These are phyloP conservation scores for Colletotrichum neosansevieriae DNA, from an alignment of 2,329 filamentous ascomycete genomes.

Conservation along the genomic window DNA sequence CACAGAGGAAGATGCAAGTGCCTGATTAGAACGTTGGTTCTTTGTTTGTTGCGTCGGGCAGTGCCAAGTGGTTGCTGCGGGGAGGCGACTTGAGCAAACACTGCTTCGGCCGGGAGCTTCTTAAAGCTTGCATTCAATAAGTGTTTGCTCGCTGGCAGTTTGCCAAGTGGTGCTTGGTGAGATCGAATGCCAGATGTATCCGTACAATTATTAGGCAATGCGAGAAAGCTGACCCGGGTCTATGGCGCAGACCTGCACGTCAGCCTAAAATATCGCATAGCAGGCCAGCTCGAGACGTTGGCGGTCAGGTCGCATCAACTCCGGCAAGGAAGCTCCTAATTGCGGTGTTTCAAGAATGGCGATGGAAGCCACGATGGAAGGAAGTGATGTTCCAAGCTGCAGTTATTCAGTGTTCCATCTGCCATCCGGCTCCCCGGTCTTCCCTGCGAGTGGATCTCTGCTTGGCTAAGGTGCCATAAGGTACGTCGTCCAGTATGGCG, in stretches of 20 bases:
- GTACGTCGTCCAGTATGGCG: constrained; percentile 8
- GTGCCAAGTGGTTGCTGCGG: neutral
- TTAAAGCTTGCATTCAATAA: neutral
- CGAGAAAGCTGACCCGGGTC: neutral
- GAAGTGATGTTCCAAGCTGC: constrained; percentile 19
- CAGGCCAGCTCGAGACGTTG: neutral
- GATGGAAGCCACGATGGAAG: constrained; percentile 36
- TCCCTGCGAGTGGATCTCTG: constrained; percentile 26
- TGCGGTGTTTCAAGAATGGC: constrained; percentile 31
- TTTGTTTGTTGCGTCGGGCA: constrained; percentile 19
- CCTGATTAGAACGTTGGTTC: neutral
- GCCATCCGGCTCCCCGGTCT: constrained; percentile 6
- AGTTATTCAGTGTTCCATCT: constrained; percentile 20
- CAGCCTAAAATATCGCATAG: neutral
- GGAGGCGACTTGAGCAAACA: neutral
- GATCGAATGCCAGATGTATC: neutral
- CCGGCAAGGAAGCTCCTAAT: constrained; percentile 1
- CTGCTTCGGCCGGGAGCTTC: neutral
- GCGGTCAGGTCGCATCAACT: neutral
- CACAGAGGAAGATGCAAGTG: neutral
- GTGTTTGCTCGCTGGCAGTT: constrained; percentile 13
- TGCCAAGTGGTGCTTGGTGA: neutral
- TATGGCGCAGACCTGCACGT: too few relatives aligned
- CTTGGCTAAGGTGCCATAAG: constrained; percentile 9
- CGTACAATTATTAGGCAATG: neutral